Evolutionary conservation across 805 yeast species (phyloP).

Genomic region (Kregervanrija pseudodelftensis): DNA sequence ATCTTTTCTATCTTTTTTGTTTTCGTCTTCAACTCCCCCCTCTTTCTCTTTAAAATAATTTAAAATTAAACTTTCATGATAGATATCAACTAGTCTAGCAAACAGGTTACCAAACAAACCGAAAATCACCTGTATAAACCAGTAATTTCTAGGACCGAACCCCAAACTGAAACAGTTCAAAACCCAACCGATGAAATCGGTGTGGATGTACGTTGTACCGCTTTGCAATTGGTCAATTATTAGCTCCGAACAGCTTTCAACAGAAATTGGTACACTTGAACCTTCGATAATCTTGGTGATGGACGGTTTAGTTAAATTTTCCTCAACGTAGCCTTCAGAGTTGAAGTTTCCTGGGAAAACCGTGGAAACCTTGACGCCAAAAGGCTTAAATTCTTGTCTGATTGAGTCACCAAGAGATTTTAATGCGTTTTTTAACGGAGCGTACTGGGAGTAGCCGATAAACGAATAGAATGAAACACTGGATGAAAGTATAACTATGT

Average conservation of each 20-base stretch:
- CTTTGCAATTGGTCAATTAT: conserved; percentile 47
- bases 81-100: conserved; percentile 52
- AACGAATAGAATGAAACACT: conserved; percentile 79
- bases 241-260: conserved; percentile 56
- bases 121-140: conserved; percentile 42
- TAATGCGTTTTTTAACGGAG: conserved; percentile 82
- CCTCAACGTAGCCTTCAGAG: conserved; percentile 81
- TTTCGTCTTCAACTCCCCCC: conserved; percentile 4
- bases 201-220: conserved; percentile 70
- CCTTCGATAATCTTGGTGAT: conserved; percentile 85
- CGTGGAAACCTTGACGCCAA: conserved; percentile 61
- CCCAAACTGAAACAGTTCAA: conserved; percentile 64
- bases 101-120: conserved; percentile 44
- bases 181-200: conserved; percentile 83
- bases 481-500: conserved; percentile 62
- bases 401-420: conserved; percentile 67
- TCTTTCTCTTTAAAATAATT: conserved; percentile 35
- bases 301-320: conserved; percentile 76
- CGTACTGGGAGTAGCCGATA: conserved; percentile 86
- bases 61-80: conserved; percentile 45
- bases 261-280: conserved; percentile 61
- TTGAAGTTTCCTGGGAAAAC: conserved; percentile 85
- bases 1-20: not conserved
- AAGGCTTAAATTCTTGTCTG: conserved; percentile 73
- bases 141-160: conserved; percentile 56